phyloP scores from a whole-genome alignment of 1,139 yeast genomes.

The Zygosaccharomyces pseudobailii region DNA sequence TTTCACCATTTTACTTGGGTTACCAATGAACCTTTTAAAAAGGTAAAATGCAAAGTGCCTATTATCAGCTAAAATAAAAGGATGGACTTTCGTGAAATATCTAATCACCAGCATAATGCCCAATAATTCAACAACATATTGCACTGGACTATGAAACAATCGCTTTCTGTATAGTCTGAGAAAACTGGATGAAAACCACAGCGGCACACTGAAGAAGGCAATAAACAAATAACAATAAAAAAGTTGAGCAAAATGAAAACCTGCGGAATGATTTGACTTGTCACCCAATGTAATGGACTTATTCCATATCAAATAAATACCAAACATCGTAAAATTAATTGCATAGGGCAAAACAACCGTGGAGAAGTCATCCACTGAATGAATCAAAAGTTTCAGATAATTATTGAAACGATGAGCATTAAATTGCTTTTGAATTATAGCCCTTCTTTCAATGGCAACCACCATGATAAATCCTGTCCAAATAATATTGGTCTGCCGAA shows the following conservation, averaged over 20 bases:
- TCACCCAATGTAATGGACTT: conserved; percentile 83
- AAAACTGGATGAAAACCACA: conserved; percentile 49
- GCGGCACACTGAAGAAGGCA: conserved; percentile 60
- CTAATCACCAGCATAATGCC: conserved; percentile 48
- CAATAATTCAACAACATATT: conserved; percentile 32
- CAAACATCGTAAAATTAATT: conserved; percentile 49
- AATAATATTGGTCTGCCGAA: conserved; percentile 86
- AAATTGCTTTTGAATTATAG: conserved; percentile 38
- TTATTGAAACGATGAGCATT: conserved; percentile 36
- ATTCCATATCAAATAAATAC: conserved; percentile 53
- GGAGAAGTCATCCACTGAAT: conserved; percentile 35
- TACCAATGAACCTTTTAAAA: conserved; percentile 58
- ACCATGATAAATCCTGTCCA: conserved; percentile 72
- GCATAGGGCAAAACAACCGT: conserved; percentile 47
- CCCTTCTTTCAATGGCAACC: conserved; percentile 50
- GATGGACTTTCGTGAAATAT: conserved; percentile 72
- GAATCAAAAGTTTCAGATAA: conserved; percentile 36
- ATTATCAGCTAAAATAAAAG: conserved; percentile 89
- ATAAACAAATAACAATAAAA: conserved; percentile 71
- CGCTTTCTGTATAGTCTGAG: conserved; percentile 37
- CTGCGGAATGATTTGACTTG: conserved; percentile 72
- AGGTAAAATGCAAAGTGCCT: conserved; percentile 89
- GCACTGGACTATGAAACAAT: conserved; percentile 26
- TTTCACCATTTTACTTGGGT: conserved; percentile 35
- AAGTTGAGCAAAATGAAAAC: conserved; percentile 71